A percentile compares a stretch with the other conserved stretches of the same genome.
Evolutionary conservation across 2,329 filamentous ascomycete genomes (phyloP).

Genomic region (Byssothecium circinans): DNA sequence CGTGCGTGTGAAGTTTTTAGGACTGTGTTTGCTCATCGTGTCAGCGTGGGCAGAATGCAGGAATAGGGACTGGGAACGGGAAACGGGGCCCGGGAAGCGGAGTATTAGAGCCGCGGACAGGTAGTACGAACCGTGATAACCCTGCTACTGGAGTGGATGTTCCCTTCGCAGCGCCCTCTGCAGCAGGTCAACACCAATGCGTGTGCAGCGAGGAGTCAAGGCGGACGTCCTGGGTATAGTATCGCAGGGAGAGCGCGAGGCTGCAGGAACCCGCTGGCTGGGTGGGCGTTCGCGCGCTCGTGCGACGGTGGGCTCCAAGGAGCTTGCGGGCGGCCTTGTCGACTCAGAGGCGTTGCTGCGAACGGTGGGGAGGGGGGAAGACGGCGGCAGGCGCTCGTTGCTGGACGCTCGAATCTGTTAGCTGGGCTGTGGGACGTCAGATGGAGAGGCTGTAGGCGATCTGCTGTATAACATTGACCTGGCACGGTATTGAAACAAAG

Average conservation of each 20-base stretch:
- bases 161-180: constrained; percentile 32
- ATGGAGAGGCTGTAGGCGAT: constrained; percentile 32
- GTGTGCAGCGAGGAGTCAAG: constrained; percentile 31
- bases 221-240: constrained; percentile 12
- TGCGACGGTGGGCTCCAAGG: constrained; percentile 18
- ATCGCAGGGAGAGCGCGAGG: constrained; percentile 19
- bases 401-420: constrained; percentile 33
- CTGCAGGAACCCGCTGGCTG: constrained; percentile 25
- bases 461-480: constrained; percentile 40
- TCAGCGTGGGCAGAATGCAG: constrained; percentile 26
- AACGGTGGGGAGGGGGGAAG: constrained; percentile 3
- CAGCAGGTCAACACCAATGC: constrained; percentile 32
- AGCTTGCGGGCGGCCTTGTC: constrained; percentile 2
- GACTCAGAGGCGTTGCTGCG: constrained; percentile 11
- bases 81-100: constrained; percentile 15
- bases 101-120: constrained; percentile 23
- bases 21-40: constrained; percentile 35
- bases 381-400: constrained; percentile 14
- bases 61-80: constrained; percentile 7
- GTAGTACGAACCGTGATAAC: constrained; percentile 38
- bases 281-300: constrained; percentile 15
- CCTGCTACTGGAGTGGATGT: constrained; percentile 23
- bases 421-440: constrained; percentile 30
- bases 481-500: constrained; percentile 37
- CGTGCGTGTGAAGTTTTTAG: constrained; percentile 18